Base-by-base conservation (phyloP, 2,329 filamentous ascomycete species). In the Fusarium piperis region DNA sequence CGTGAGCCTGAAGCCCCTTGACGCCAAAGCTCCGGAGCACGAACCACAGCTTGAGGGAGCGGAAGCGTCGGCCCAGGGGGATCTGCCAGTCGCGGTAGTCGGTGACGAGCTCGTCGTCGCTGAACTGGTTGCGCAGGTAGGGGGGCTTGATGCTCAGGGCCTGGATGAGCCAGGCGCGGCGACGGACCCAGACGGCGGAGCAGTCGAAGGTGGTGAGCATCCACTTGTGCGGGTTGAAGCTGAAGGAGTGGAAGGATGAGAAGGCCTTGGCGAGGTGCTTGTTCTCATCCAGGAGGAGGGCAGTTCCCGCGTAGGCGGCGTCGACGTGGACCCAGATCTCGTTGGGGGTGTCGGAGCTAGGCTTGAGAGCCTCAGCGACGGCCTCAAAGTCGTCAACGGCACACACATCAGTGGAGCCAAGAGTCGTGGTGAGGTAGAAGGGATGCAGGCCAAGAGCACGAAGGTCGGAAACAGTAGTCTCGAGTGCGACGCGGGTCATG, bases 41-140 rank as follows among this genome's bases (percentile, higher is more conserved):
- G 79, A 98, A 98, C 95, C 95, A 98, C 70, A 97, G 91, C 84
- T 98, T 98, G 64, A 98, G 83, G 3, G 92, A 90, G 67, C 95
- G 89, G 87, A 98, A 98, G 16, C 95, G 88, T 3, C 95, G 87
- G 10, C 95, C 95, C 0, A 98, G 90, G 0, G 95, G 94, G 76
- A 98, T 97, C 83, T 97, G 94, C 95, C 95, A 98, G 85, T 98
- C 95, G 52, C 95, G 90, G 84, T 97, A 98, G 82, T 98, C 95
- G 26, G 94, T 97, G 1, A 98, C 95, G 2, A 95, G 87, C 0
- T 94, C 94, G 38, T 88, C 89, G 75, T 96, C 94, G 4, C 92
- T 93, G 83, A 91, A 94, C 5, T 89, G 84, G 82, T 98, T 98
- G 71, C 91, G 82, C 30, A 98, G 89, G 83, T 97, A 98, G 6